Evolutionary conservation across 345 rosid genomes (phyloP).

Genomic region (Adansonia digitata): DNA sequence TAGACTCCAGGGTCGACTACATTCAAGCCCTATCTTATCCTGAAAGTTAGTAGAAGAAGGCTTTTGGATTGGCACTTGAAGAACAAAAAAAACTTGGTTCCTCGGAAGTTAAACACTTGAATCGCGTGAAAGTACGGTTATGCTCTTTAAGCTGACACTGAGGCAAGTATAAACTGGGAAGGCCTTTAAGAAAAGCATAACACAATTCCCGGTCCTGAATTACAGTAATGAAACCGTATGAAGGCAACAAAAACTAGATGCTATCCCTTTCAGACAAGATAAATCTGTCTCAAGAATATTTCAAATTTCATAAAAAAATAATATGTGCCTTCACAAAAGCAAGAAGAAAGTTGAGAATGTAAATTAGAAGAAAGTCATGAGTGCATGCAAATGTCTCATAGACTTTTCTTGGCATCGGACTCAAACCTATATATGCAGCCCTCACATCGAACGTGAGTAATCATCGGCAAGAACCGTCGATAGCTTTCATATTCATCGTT

Average conservation of each 20-base stretch:
- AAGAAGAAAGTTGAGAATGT: constrained; percentile 20
- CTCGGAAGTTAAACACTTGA: neutral
- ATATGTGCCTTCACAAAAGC: constrained; percentile 19
- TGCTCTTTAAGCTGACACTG: neutral
- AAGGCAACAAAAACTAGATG: constrained; percentile 22
- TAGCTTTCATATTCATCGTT: neutral
- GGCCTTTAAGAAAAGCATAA: neutral
- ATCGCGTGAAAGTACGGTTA: neutral
- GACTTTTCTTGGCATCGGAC: constrained; percentile 36
- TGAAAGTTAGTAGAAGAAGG: too few species aligned
- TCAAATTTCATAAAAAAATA: constrained; percentile 11
- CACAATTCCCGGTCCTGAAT: neutral
- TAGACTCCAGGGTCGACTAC: too few species aligned
- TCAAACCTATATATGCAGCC: constrained; percentile 18
- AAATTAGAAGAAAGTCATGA: constrained; percentile 6
- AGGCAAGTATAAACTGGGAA: constrained; percentile 22
- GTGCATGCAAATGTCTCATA: neutral
- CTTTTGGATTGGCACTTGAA: too few species aligned
- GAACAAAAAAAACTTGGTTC: too few species aligned
- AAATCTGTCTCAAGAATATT: constrained; percentile 23
- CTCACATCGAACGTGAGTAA: neutral
- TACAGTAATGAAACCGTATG: neutral
- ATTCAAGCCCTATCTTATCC: too few species aligned
- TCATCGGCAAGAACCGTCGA: constrained; percentile 4
- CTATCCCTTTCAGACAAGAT: constrained; percentile 36